Evolutionary conservation across 768 basidiomycete species (phyloP), one percentile per base, ranked within the genome.

Genomic region (Cystobasidium tubakii): DNA sequence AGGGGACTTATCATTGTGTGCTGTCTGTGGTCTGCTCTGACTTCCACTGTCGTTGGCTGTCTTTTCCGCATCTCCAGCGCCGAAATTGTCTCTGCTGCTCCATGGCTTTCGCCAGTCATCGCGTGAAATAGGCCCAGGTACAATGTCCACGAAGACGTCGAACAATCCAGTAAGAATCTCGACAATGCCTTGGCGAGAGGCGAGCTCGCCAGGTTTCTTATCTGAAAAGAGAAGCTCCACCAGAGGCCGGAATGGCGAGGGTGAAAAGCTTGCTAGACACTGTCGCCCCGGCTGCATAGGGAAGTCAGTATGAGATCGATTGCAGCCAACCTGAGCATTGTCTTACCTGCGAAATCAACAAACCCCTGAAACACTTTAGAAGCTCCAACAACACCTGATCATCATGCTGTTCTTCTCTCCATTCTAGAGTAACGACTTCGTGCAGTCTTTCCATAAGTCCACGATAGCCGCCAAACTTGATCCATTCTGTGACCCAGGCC

Each of bases 351-450:
- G 82, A 82, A 0, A 94, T 95, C 0, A 91, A 88, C 1, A 99
- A 84, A 0, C 90, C 96, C 81, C 96, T 96, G 81, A 98, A 87
- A 83, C 93, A 97, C 1, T 92, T 88, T 46, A 98, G 83, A 1
- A 98, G 83, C 81, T 97, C 94, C 76, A 95, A 89, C 19, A 99
- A 84, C 53, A 96, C 84, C 80, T 96, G 89, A 79, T 98, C 96
- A 79, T 96, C 96, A 76, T 96, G 95, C 79, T 98, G 95, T 80
- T 99, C 96, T 81, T 98, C 95, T 76, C 95, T 88, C 96, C 96
- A 99, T 82, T 99, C 96, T 42, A 97, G 87, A 77, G 93, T 90
- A 0, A 99, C 84, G 21, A 98, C 85, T 81, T 99, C 94, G 74
- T 92, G 90, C 27, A 98, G 82, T 67, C 92, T 84, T 0, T 88